Evolutionary conservation across 2,329 filamentous ascomycete genomes (phyloP), one percentile per base, ranked within the genome.

Genomic region (Sarocladium strictum): DNA sequence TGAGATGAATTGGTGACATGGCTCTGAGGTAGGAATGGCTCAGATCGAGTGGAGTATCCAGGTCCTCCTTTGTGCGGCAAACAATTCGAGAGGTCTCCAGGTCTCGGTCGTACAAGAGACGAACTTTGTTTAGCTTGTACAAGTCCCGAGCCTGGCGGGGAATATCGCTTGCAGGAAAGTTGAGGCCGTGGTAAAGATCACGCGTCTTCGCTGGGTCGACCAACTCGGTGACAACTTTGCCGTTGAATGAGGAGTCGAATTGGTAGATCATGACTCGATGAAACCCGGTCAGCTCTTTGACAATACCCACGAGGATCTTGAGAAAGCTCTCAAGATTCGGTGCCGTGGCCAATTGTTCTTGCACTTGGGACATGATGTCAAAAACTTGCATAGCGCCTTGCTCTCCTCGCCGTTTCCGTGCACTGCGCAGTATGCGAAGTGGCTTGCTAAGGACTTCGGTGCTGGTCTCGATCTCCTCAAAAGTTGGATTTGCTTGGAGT

Each of bases 221-320:
- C 11, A 96, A 74, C 66, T 96, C 91, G 0, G 90, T 90, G 3
- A 96, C 90, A 1, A 96, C 90, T 55, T 88, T 85, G 17, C 90
- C 91, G 62, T 95, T 96, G 76, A 87, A 94, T 1, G 78, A 70
- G 3, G 84, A 76, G 66, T 96, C 91, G 59, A 96, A 96, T 67
- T 96, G 90, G 63, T 96, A 96, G 2, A 96, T 80, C 89, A 96
- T 92, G 49, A 96, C 89, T 12, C 91, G 87, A 64, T 96, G 91
- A 59, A 96, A 96, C 0, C 91, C 90, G 0, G 90, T 95, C 50
- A 96, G 67, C 64, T 96, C 91, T 64, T 95, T 96, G 32, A 96
- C 83, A 7, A 96, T 87, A 0, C 90, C 90, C 0, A 93, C 87
- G 2, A 94, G 70, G 5, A 92, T 85, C 62, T 94, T 93, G 35